A percentile compares a stretch with the other conserved stretches of the same genome.
Evolutionary conservation across 2,329 filamentous ascomycete genomes (phyloP).

Genomic region (Talaromyces amestolkiae): DNA sequence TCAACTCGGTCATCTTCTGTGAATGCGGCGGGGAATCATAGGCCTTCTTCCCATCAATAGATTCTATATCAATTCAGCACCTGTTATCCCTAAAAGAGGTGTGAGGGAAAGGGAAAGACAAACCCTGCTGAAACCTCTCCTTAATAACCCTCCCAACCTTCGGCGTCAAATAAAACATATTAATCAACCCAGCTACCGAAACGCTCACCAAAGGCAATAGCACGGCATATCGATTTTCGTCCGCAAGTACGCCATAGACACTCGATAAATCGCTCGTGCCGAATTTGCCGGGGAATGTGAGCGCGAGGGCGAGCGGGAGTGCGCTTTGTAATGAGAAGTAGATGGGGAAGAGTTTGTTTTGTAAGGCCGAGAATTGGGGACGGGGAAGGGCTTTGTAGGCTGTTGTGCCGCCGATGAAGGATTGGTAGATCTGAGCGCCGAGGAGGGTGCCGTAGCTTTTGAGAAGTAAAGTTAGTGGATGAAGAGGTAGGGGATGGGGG

Average conservation of each 20-base stretch:
- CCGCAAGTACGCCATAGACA: slow-evolving; percentile 57
- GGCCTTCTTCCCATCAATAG: slow-evolving; percentile 82
- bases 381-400: slow-evolving; percentile 75
- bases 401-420: slow-evolving; percentile 71
- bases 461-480: background rate
- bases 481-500: background rate
- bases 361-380: slow-evolving; percentile 76
- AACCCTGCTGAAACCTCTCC: slow-evolving; percentile 75
- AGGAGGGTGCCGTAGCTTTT: slow-evolving; percentile 80
- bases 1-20: slow-evolving; percentile 76
- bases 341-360: slow-evolving; percentile 71
- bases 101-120: slow-evolving; percentile 26
- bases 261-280: slow-evolving; percentile 40
- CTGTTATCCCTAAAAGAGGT: background rate
- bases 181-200: slow-evolving; percentile 68
- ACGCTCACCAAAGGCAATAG: slow-evolving; percentile 68
- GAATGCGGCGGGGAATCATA: slow-evolving; percentile 77
- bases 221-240: slow-evolving; percentile 62
- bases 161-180: slow-evolving; percentile 70
- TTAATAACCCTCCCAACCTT: slow-evolving; percentile 71
- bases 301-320: slow-evolving; percentile 67
- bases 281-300: slow-evolving; percentile 72
- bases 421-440: slow-evolving; percentile 79
- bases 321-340: slow-evolving; percentile 84
- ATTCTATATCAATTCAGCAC: slow-evolving; percentile 52